These are phyloP conservation scores for Emydomyces testavorans DNA, from an alignment of 2,329 filamentous ascomycete genomes.

Conservation along the genomic window DNA sequence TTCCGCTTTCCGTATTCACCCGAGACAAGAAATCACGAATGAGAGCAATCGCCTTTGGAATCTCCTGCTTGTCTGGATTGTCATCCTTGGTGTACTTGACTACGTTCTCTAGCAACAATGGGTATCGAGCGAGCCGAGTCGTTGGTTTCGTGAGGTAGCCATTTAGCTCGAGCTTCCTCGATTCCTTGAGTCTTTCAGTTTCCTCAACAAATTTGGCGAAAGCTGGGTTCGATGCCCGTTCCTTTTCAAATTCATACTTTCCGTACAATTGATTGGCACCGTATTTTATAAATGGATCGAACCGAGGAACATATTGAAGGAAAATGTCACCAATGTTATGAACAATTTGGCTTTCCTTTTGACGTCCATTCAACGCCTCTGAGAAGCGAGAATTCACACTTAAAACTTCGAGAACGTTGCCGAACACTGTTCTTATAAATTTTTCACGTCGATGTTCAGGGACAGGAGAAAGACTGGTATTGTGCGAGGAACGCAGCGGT, in stretches of 20 bases:
- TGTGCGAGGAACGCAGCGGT: conserved; percentile 63
- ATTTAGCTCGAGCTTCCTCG: conserved; percentile 89
- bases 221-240: conserved; percentile 70
- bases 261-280: conserved; percentile 91
- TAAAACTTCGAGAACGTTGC: conserved; percentile 90
- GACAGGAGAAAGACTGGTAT: conserved; percentile 61
- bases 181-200: conserved; percentile 90
- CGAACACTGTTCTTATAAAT: conserved; percentile 89
- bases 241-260: conserved; percentile 96
- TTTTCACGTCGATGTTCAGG: conserved; percentile 76
- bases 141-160: conserved; percentile 97
- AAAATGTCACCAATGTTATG: conserved; percentile 89
- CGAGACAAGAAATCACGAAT: conserved; percentile 78
- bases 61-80: conserved; percentile 80
- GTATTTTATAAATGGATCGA: conserved; percentile 92
- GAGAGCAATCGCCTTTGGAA: conserved; percentile 74
- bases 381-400: conserved; percentile 81
- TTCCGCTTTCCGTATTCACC: conserved; percentile 91
- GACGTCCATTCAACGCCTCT: conserved; percentile 73
- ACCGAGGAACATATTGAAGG: conserved; percentile 78
- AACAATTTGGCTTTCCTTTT: conserved; percentile 83
- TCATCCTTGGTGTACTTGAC: conserved; percentile 82
- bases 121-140: conserved; percentile 86
- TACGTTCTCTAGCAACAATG: conserved; percentile 79
- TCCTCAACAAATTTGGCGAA: conserved; percentile 93